phyloP scores from a whole-genome alignment of 1,284 basidiomycete species.

The Retiboletus flavoniger region DNA sequence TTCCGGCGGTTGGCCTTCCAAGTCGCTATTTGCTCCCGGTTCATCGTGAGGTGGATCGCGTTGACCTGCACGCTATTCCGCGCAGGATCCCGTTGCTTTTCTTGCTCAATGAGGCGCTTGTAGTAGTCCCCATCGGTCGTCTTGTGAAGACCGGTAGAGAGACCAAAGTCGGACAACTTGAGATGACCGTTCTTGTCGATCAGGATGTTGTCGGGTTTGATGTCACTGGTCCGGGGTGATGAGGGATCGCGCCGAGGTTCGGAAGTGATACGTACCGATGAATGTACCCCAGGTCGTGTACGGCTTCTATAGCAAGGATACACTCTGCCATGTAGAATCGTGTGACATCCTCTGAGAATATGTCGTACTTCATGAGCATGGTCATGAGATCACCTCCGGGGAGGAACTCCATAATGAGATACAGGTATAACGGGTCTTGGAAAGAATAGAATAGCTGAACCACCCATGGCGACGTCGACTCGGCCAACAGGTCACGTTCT shows the following conservation, averaged over 20 bases:
- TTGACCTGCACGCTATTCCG: slow-evolving; percentile 96
- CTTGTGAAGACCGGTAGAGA: slow-evolving; percentile 98
- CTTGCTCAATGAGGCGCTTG: slow-evolving; percentile 78
- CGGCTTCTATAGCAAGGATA: slow-evolving; percentile 96
- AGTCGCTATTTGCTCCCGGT: slow-evolving; percentile 92
- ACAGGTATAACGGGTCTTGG: slow-evolving; percentile 94
- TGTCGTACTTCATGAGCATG: slow-evolving; percentile 99
- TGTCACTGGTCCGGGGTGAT: slow-evolving; percentile 63
- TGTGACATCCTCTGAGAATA: slow-evolving; percentile 97
- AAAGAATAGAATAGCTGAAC: slow-evolving; percentile 99
- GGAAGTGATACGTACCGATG: slow-evolving; percentile 72
- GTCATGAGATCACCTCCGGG: slow-evolving; percentile 98
- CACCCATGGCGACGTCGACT: slow-evolving; percentile 97
- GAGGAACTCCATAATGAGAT: slow-evolving; percentile 98
- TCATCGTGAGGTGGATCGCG: slow-evolving; percentile 93
- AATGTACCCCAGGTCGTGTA: slow-evolving; percentile 98
- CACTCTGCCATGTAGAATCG: slow-evolving; percentile 99
- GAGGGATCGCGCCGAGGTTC: not conserved
- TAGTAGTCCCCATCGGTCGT: slow-evolving; percentile 95
- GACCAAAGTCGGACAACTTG: slow-evolving; percentile 97
- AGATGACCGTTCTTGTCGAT: slow-evolving; percentile 97
- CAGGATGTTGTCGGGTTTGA: slow-evolving; percentile 98
- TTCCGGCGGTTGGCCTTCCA: slow-evolving; percentile 99
- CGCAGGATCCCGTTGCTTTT: slow-evolving; percentile 56
- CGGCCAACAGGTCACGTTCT: slow-evolving; percentile 97